Evolutionary conservation across 208 protist genomes (phyloP), one percentile per base, ranked within the genome.

Genomic region (Wallacemonas collosoma): DNA sequence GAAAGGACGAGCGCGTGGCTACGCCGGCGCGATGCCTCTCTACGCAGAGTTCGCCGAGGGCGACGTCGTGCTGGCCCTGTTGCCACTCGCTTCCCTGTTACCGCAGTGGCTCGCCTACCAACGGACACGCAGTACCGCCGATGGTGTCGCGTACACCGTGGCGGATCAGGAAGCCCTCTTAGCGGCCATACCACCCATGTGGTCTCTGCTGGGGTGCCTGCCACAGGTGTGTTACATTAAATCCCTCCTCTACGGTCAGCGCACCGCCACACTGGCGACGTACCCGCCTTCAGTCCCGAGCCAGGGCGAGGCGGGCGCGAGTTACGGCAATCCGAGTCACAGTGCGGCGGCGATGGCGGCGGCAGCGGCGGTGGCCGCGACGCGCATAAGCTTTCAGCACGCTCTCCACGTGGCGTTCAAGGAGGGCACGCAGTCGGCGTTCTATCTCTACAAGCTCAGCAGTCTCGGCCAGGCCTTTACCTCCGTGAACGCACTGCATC

Each of bases 161-260:
- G 79, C 66, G 12, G 36, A 74, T 12, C 60, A 53, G 62, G 51
- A 36, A 58, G 44, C n/a, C 26, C 55, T 73, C 14, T n/a, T 82
- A 12, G 8, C n/a, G 5, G 40, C 6, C 12, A 53, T 90, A 8
- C 87, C 87, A n/a, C 38, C 50, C 15, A 71, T 56, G 39, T 95
- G 90, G 87, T 68, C 61, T 1, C 47, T 61, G 43, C 67, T 93
- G 6, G 90, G 90, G 12, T 91, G 90, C 76, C 65, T 86, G 15
- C 73, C 77, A 48, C 85, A 91, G 61, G 60, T 95, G 48, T 95
- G 85, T 75, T 58, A 89, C 75, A 76, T 93, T n/a, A 68, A 80
- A 40, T 36, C 69, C 1, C 62, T 89, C 6, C 43, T 60, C 35
- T 71, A 15, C 2, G 77, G 80, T 1, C 60, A 80, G 43, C 67